phyloP scores from a whole-genome alignment of 192 early-diverging fungal species.

The Coemansia sp. region DNA sequence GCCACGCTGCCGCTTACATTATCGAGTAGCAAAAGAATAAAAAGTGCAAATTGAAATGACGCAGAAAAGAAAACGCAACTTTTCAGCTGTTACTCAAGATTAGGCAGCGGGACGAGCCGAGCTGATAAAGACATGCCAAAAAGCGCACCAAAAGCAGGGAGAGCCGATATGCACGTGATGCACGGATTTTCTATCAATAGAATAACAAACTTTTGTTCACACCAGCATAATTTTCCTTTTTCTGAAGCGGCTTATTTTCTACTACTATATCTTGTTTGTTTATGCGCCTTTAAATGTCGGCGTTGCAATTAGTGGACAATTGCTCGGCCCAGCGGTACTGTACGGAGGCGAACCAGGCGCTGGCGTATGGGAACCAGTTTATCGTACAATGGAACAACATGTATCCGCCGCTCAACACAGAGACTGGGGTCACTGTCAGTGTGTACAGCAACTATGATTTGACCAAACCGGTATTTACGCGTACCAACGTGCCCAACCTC shows the following conservation, averaged over 20 bases:
- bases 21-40: too few species aligned
- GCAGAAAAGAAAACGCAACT: too few species aligned
- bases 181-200: background rate
- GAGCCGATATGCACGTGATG: background rate
- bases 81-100: too few species aligned
- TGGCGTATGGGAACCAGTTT: constrained; percentile 33
- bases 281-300: constrained; percentile 12
- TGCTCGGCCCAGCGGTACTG: constrained; percentile 44
- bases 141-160: background rate
- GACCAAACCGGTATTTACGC: constrained; percentile 20
- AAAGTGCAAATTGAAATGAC: too few species aligned
- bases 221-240: constrained; percentile 9
- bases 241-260: constrained; percentile 1
- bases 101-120: too few species aligned
- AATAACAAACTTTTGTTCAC: background rate
- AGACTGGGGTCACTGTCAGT: constrained; percentile 26
- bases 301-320: constrained; percentile 21
- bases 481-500: constrained; percentile 18
- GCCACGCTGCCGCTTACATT: too few species aligned
- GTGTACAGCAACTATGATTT: constrained; percentile 47
- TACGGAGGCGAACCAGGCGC: constrained; percentile 14
- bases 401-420: constrained; percentile 34
- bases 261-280: constrained; percentile 13
- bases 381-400: constrained; percentile 49
- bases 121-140: too few species aligned